Base-by-base conservation (phyloP, 2,329 filamentous ascomycete genomes). In the Fusarium protoensiforme region DNA sequence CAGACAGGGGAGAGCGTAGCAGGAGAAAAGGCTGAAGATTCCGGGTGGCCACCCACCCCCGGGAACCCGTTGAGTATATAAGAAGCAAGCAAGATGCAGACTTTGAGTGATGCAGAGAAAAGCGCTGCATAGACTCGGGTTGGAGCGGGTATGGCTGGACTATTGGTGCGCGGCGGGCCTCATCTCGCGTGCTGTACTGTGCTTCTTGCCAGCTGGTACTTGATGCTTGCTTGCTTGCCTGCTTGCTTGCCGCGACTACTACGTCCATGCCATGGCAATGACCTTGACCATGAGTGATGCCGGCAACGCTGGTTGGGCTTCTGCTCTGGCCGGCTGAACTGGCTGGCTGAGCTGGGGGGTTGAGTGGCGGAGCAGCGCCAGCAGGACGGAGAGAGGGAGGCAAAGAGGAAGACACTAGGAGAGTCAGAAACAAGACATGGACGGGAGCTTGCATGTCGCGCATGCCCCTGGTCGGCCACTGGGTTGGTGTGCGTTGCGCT, bases 121-220 rank as follows among this genome's bases (percentile, higher is more conserved):
- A 68, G 56, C 43, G 68, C 62, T 73, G 71, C 57, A 75, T 66
- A 75, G 59, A 60, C 53, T 65, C 75, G 71, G 75, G 73, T 67
- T 67, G 63, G 69, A 66, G 72, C 73, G 73, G 75, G 71, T 75
- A 76, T 67, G 72, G 63, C 41, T 70, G 56, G 38, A 66, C 71
- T 73, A 77, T 76, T 77, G 66, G 69, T 73, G 61, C 54, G 33
- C 71, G 62, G 75, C 71, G 73, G 75, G 75, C 75, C 75, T 77
- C 75, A 77, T 75, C 75, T 75, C 69, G 66, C 69, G 64, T 73
- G 71, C 41, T 69, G 64, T 73, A 68, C 41, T 69, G 48, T 53
- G 39, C 60, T 71, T 33, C 51, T 69, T 67, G 48, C 33, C 57
- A 61, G 56, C 58, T 67, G 39, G 38, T 53, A n/a, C 58, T 67